A percentile compares a stretch with the other conserved stretches of the same genome.
Evolutionary conservation across 2,329 filamentous ascomycete genomes (phyloP).

Genomic region (Fusarium compactum): DNA sequence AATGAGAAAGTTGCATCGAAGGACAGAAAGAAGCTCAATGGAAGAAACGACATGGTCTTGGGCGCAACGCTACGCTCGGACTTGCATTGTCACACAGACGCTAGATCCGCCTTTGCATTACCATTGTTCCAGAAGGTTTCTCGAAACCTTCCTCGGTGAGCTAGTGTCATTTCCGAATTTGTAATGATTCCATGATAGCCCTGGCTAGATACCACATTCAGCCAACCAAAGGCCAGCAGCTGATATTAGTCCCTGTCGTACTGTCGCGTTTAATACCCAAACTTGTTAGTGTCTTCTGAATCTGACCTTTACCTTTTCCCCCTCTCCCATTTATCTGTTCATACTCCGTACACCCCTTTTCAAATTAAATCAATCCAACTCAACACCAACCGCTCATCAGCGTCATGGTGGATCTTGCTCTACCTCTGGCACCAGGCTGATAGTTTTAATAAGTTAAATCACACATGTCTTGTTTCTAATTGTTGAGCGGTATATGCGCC

Average conservation of each 20-base stretch:
- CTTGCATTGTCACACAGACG: slow-evolving; percentile 32
- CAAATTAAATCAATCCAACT: background rate
- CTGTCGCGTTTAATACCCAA: slow-evolving; percentile 26
- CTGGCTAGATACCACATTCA: slow-evolving; percentile 37
- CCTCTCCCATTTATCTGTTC: background rate
- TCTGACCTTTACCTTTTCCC: slow-evolving; percentile 20
- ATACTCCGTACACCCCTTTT: slow-evolving; percentile 31
- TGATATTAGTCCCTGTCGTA: slow-evolving; percentile 2
- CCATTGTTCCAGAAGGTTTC: slow-evolving; percentile 51
- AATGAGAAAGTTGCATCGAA: slow-evolving; percentile 33
- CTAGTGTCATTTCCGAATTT: slow-evolving; percentile 49
- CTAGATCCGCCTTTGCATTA: slow-evolving; percentile 37
- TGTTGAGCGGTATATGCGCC: slow-evolving; percentile 31
- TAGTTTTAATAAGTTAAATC: background rate
- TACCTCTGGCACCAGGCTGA: slow-evolving; percentile 3
- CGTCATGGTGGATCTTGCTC: slow-evolving; percentile 37
- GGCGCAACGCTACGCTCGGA: slow-evolving; percentile 41
- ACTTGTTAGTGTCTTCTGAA: slow-evolving; percentile 21
- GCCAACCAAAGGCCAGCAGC: slow-evolving; percentile 45
- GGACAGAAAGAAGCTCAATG: slow-evolving; percentile 38
- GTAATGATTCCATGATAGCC: slow-evolving; percentile 41
- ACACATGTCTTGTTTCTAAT: slow-evolving; percentile 19
- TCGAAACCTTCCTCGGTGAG: slow-evolving; percentile 52
- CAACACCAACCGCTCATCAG: slow-evolving; percentile 8
- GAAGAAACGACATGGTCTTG: slow-evolving; percentile 29